Conservation (phyloP, 2,329 filamentous ascomycete species). For the Neoscytalidium dimidiatum region DNA sequence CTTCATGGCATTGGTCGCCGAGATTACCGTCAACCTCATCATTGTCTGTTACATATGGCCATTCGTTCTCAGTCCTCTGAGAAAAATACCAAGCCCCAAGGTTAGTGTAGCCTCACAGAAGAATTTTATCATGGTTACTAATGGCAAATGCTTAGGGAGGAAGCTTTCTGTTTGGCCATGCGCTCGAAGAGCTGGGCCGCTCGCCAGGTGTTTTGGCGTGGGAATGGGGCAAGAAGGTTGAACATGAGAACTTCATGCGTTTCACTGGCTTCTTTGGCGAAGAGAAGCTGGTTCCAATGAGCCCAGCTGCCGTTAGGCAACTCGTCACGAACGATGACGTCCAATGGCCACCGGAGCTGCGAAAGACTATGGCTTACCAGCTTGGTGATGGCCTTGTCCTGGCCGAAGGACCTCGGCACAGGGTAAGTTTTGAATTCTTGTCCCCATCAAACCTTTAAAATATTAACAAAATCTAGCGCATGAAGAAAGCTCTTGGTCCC, state of each 20-base stretch:
- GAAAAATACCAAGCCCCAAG: neutral
- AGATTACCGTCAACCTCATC: neutral
- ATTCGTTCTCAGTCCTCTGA: neutral
- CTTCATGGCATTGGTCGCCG: neutral
- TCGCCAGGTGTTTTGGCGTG: neutral
- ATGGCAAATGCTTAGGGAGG: neutral
- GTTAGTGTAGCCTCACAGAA: neutral
- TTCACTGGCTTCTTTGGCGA: neutral
- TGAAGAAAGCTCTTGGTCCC: neutral
- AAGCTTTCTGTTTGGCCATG: neutral
- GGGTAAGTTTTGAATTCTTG: constrained; percentile 25
- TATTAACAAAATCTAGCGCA: neutral
- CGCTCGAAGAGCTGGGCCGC: neutral
- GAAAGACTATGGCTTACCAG: neutral
- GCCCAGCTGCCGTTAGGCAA: neutral
- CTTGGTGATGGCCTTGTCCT: constrained; percentile 49
- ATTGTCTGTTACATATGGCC: neutral
- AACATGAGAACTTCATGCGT: neutral
- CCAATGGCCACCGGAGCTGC: neutral
- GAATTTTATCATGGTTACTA: neutral
- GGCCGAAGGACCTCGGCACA: constrained; percentile 47
- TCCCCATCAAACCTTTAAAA: neutral
- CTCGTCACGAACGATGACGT: neutral
- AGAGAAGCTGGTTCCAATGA: neutral
- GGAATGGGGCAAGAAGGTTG: neutral